Evolutionary conservation across 179 eudicot genomes (phyloP).

Genomic region (Heliamphora pulchella): DNA sequence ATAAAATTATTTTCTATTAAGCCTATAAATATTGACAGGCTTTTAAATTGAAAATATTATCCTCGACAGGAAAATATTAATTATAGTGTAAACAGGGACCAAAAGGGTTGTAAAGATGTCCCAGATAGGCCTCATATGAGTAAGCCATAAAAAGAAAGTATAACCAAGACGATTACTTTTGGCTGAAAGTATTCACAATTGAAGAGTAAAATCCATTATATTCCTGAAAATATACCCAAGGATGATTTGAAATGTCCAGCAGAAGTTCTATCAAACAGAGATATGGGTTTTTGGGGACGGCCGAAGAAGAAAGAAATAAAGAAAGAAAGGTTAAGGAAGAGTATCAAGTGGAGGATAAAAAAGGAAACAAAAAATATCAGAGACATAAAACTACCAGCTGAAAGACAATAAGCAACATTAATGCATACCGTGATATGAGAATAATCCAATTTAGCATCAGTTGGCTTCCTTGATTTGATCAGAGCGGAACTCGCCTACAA

Average conservation of each 20-base stretch:
- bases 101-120: neutral
- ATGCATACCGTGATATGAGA: slow-evolving; percentile 83
- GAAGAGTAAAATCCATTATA: neutral
- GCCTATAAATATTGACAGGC: no score
- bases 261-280: no score
- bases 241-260: no score
- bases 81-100: no score
- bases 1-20: no score
- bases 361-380: neutral
- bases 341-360: neutral
- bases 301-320: neutral
- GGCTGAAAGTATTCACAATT: neutral
- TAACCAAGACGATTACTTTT: neutral
- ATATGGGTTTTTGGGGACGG: neutral
- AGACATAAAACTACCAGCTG: neutral
- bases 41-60: no score
- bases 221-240: neutral
- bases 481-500: slow-evolving; percentile 72
- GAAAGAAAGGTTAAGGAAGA: neutral
- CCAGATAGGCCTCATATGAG: neutral
- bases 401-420: neutral
- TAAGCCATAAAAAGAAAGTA: neutral
- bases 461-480: slow-evolving; percentile 77
- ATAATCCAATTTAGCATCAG: slow-evolving; percentile 77
- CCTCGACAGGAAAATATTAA: no score